Conservation (phyloP, 305 asterid genomes). For the Solanum chacoense region DNA sequence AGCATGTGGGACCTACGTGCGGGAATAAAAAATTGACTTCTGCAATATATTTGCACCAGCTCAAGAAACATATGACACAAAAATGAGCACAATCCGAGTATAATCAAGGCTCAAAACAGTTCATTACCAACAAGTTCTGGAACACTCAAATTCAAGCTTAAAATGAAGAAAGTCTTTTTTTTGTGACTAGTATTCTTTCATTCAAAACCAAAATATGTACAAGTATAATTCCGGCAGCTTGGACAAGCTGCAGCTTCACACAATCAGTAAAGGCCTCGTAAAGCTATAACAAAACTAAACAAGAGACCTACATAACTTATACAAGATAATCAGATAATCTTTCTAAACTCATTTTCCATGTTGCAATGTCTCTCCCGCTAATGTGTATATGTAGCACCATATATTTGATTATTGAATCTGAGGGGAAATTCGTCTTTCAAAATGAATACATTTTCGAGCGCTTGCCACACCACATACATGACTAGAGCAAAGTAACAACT, state of each 20-base stretch:
- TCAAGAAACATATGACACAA: too few relatives aligned
- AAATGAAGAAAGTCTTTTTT: not conserved
- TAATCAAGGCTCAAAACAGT: too few relatives aligned
- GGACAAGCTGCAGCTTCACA: not conserved
- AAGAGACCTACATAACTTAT: too few relatives aligned
- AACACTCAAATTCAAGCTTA: too few relatives aligned
- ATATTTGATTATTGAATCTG: too few relatives aligned
- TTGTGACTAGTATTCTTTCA: not conserved
- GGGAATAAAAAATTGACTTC: too few relatives aligned
- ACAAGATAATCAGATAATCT: not conserved
- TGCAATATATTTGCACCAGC: too few relatives aligned
- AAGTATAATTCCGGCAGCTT: too few relatives aligned
- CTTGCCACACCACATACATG: not conserved
- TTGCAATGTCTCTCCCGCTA: not conserved
- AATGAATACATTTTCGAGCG: not conserved
- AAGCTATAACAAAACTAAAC: not conserved
- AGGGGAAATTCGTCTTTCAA: not conserved
- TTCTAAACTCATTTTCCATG: not conserved
- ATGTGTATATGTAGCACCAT: not conserved
- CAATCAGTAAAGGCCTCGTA: not conserved
- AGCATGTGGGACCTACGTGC: too few relatives aligned
- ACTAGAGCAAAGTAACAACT: not conserved
- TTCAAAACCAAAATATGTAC: not conserved
- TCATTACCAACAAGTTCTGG: too few relatives aligned
- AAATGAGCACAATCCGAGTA: too few relatives aligned